Base-by-base conservation (phyloP, 164 flowering plant species). In the Umbilicus rupestris region DNA sequence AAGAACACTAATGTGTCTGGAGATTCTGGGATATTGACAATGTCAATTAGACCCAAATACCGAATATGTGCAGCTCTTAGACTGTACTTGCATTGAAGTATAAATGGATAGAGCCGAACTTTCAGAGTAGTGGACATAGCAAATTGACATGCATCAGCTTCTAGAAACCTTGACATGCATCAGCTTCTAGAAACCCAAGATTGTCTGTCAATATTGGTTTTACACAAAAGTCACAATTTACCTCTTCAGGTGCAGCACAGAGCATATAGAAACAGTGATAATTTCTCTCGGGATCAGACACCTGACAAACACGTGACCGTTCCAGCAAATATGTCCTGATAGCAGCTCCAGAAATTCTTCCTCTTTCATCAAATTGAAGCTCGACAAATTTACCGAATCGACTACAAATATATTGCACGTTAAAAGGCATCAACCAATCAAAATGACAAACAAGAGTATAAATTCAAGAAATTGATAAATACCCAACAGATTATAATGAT, bases 351-450 rank as follows among this genome's bases (percentile, higher is more conserved):
- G 99, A 88, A 63, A 95, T 95, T 68, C 86, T 83, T 29, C 96
- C 96, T 37, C 70, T 76, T 67, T 80, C 78, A 74, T 95, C 91
- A 78, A 95, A 95, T 76, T 95, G 99, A 74, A 95, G 71, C 81
- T 95, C 99, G 72, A 95, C 99, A 74, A 95, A 95, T 80, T 95
- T 95, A 62, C 99, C 99, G 77, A 95, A 95, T n/a, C 99, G 99
- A 73, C 99, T 95, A 84, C 76, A 83, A 52, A 30, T 42, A 55
- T 19, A 67, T 29, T 31, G 50, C 14, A 72, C 68, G 20, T 31
- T 57, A 60, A 31, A 22, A 47, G 44, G 31, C 28, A 5, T 52
- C 19, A 39, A 19, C 64, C 29, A 64, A 63, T 44, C 16, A 11
- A 5, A 12, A 46, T 37, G 26, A 7, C 9, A n/a, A 28, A 29